Evolutionary conservation across 805 yeast species (phyloP).

Genomic region (Yarrowia osloensis): DNA sequence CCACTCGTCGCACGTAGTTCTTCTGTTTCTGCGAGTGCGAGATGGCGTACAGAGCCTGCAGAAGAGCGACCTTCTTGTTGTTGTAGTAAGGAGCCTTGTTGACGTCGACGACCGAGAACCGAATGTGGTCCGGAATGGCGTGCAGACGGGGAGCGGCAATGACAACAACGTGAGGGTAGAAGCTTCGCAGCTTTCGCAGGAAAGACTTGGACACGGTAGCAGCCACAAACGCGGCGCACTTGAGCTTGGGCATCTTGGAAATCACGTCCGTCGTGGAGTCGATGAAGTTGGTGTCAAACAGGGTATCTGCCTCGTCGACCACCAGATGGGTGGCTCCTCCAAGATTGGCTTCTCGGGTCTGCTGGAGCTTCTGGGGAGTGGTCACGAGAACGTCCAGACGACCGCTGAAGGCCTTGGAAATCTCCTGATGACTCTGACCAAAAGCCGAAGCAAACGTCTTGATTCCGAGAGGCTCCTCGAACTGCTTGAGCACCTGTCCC

Average conservation of each 20-base stretch:
- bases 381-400: conserved; percentile 80
- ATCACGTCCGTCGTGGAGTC: conserved; percentile 62
- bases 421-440: conserved; percentile 22
- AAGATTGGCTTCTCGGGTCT: not conserved
- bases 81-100: conserved; percentile 78
- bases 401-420: conserved; percentile 34
- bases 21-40: conserved; percentile 79
- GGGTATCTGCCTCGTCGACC: conserved; percentile 91
- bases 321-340: conserved; percentile 52
- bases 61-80: conserved; percentile 78
- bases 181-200: conserved; percentile 56
- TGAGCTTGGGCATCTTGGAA: conserved; percentile 53
- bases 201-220: conserved; percentile 88
- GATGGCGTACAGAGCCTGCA: conserved; percentile 85
- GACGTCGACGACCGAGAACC: conserved; percentile 74
- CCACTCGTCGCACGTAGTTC: conserved; percentile 72
- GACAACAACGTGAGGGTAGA: conserved; percentile 66
- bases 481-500: conserved; percentile 44
- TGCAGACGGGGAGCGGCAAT: conserved; percentile 83
- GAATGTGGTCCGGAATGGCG: conserved; percentile 74
- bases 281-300: conserved; percentile 79
- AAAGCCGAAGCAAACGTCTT: conserved; percentile 22
- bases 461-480: conserved; percentile 32
- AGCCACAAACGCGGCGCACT: conserved; percentile 73
- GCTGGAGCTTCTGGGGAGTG: conserved; percentile 67